Conservation (phyloP, 768 basidiomycete genomes). For the Boletus insuetus region DNA sequence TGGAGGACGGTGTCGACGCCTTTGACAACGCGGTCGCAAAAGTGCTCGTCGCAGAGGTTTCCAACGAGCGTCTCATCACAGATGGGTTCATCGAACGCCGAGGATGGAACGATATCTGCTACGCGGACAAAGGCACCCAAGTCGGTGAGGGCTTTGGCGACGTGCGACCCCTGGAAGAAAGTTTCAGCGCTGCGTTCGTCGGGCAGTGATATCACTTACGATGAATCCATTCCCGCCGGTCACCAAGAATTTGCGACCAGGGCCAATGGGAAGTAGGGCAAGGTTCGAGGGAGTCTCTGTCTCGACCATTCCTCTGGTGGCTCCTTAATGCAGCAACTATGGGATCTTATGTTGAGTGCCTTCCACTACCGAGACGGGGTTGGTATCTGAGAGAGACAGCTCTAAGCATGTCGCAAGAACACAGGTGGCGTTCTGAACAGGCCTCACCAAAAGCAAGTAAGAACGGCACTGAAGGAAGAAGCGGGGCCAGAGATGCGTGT, state of each 20-base stretch:
- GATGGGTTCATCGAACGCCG: slow-evolving; percentile 20
- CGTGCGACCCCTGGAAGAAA: slow-evolving; percentile 46
- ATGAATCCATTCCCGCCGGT: slow-evolving; percentile 56
- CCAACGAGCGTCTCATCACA: slow-evolving; percentile 41
- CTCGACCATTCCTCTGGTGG: not conserved
- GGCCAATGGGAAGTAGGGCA: not conserved
- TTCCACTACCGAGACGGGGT: not conserved
- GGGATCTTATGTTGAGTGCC: not conserved
- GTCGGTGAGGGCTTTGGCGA: slow-evolving; percentile 39
- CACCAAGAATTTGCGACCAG: slow-evolving; percentile 33
- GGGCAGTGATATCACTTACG: slow-evolving; percentile 29
- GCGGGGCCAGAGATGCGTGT: not conserved
- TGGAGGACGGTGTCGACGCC: slow-evolving; percentile 48
- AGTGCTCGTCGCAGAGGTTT: slow-evolving; percentile 42
- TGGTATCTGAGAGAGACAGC: not conserved
- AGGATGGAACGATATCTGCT: slow-evolving; percentile 36
- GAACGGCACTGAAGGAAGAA: not conserved
- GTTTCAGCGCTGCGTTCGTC: not conserved
- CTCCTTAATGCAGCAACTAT: not conserved
- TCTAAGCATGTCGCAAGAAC: not conserved
- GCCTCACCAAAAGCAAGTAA: not conserved
- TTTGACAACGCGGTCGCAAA: slow-evolving; percentile 38
- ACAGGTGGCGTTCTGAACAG: not conserved
- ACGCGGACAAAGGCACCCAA: slow-evolving; percentile 40
- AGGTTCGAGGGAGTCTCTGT: not conserved